Evolutionary conservation across 805 yeast genomes (phyloP).

Genomic region (Saccharomycopsis javanensis): DNA sequence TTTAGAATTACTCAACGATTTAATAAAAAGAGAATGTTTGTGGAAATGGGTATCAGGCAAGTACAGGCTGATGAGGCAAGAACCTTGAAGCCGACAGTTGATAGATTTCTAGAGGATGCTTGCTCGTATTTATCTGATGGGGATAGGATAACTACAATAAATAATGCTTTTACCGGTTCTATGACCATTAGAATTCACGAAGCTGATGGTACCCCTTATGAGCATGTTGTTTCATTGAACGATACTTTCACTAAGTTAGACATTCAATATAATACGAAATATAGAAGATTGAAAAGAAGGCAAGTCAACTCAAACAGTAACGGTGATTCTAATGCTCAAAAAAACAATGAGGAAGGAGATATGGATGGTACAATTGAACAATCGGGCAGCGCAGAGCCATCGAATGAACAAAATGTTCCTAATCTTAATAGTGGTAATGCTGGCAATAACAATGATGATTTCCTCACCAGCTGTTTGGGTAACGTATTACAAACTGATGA

Average conservation of each 20-base stretch:
- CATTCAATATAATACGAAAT: conserved; percentile 90
- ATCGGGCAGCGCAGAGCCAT: conserved; percentile 7
- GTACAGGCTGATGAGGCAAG: conserved; percentile 60
- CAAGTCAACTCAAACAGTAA: conserved; percentile 24
- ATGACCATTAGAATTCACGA: conserved; percentile 96
- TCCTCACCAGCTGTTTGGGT: conserved; percentile 53
- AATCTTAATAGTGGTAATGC: not conserved
- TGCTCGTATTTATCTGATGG: conserved; percentile 7
- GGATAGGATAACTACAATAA: conserved; percentile 21
- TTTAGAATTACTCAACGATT: conserved; percentile 85
- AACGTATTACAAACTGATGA: conserved; percentile 54
- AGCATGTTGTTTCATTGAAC: conserved; percentile 87
- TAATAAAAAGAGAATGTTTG: conserved; percentile 85
- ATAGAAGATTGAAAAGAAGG: conserved; percentile 66
- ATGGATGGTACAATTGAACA: conserved; percentile 18
- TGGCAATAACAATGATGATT: conserved; percentile 26
- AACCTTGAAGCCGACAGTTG: conserved; percentile 26
- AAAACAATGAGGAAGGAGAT: conserved; percentile 24
- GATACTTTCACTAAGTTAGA: conserved; percentile 81
- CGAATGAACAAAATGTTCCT: not conserved
- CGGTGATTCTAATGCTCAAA: conserved; percentile 1
- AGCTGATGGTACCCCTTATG: conserved; percentile 97
- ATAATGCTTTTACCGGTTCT: conserved; percentile 68
- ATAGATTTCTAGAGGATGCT: conserved; percentile 33
- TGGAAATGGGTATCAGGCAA: conserved; percentile 91